Percentiles rank a stretch among this genome's conserved stretches.
Evolutionary conservation across 2,329 filamentous ascomycete genomes (phyloP).

Genomic region (Hirsutella minnesotensis): DNA sequence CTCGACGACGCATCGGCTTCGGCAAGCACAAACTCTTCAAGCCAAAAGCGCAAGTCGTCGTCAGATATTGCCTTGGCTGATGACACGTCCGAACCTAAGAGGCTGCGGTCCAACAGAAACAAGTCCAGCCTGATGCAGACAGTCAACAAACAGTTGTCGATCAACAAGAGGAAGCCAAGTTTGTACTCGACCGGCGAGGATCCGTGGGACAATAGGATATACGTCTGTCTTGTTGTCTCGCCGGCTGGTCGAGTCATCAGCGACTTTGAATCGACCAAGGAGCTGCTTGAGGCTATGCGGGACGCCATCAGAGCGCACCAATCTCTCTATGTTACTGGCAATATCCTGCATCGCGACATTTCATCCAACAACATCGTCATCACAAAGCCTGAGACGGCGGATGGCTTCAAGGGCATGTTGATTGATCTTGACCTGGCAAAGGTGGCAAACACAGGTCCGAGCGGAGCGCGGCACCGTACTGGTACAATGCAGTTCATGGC

Average conservation of each 20-base stretch:
- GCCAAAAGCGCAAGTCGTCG: too few species aligned
- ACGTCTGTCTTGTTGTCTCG: conserved; percentile 4
- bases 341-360: background rate
- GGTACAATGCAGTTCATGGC: too few species aligned
- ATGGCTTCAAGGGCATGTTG: too few species aligned
- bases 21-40: background rate
- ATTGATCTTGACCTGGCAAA: conserved; percentile 9
- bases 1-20: too few species aligned
- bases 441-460: too few species aligned
- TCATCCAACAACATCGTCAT: background rate
- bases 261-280: conserved; percentile 1
- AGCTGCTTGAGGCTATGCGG: conserved; percentile 2
- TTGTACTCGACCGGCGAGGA: background rate
- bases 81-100: background rate
- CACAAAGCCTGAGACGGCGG: background rate
- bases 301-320: conserved; percentile 5
- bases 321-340: conserved; percentile 1
- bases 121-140: background rate
- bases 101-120: conserved; percentile 3
- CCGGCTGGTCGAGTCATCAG: conserved; percentile 5
- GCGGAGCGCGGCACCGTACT: too few species aligned
- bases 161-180: too few species aligned
- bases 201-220: too few species aligned
- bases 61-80: background rate
- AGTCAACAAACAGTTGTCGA: too few species aligned